Base-by-base conservation (phyloP, 192 early-diverging fungal genomes). In the Gryganskiella cystojenkinii region DNA sequence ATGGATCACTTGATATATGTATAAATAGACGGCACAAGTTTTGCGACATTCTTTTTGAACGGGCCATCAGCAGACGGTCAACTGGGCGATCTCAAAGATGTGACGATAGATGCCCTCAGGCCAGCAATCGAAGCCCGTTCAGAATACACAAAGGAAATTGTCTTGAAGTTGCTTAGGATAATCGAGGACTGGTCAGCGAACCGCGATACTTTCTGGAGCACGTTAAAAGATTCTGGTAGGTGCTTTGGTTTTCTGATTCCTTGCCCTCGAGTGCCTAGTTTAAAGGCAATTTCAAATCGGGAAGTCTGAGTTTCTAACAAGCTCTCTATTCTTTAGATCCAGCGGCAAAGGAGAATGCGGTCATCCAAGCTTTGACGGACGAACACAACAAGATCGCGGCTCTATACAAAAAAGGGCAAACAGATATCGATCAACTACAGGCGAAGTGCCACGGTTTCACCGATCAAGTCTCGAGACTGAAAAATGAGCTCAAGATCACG, bases 61-160 rank as follows among this genome's bases (percentile, higher is more conserved):
- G 43, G 55, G 20, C 19, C 61, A 25, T 49, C 4, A 19, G 61
- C 31, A 20, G 54, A 69, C 8, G 14, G 25, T 2, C 74, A 53
- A 35, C 57, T 50, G 13, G 42, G 28, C 31, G 53, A 52, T 5
- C 57, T 62, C 59, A 63, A 51, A 31, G 61, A 78, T 2, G 11
- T 69, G 27, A 64, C 74, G 5, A 24, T 47, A 27, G 66, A 59
- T 2, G 35, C 66, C 17, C 25, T 78, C 6, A 69, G 59, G 43
- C 40, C 65, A 3, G 43, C 61, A 37, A 15, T 69, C 9, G 67
- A 63, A 22, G 56, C 53, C 17, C 65, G 66, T 5, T 51, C 66
- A 64, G 61, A 57, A 31, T 64, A 64, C 49, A 78, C 67, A 6
- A 78, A 78, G 56, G 74, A 78, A 11, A 64, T 78, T 19, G 61